These are phyloP conservation scores for Zygotorulaspora florentina DNA, from an alignment of 805 yeast genomes.

Conservation along the genomic window DNA sequence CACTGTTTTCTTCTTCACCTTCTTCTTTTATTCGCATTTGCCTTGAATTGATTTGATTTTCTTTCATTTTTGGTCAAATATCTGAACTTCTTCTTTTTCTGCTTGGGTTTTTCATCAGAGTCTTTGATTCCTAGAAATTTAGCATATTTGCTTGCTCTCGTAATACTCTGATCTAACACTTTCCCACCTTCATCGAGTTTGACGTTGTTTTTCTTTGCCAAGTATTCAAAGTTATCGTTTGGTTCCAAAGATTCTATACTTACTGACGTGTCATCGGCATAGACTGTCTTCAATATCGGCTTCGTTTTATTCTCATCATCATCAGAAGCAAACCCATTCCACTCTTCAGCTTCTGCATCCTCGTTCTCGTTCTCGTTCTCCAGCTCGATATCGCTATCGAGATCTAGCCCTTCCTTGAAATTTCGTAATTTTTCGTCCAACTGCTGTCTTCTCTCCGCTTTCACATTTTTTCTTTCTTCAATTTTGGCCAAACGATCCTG, in stretches of 20 bases:
- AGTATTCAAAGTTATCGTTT: slow-evolving; percentile 49
- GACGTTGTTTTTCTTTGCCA: slow-evolving; percentile 66
- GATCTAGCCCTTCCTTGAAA: slow-evolving; percentile 30
- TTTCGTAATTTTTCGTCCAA: slow-evolving; percentile 52
- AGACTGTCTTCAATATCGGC: slow-evolving; percentile 34
- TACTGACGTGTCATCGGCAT: slow-evolving; percentile 41
- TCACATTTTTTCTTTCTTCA: slow-evolving; percentile 63
- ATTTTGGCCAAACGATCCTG: slow-evolving; percentile 67
- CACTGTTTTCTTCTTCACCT: neutral
- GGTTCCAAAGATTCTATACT: slow-evolving; percentile 48
- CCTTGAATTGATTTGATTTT: slow-evolving; percentile 50
- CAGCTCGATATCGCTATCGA: slow-evolving; percentile 26
- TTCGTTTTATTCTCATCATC: slow-evolving; percentile 23
- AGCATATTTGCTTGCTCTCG: slow-evolving; percentile 81
- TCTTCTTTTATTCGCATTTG: slow-evolving; percentile 34
- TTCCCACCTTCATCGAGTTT: slow-evolving; percentile 63
- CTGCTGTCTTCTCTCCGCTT: slow-evolving; percentile 63
- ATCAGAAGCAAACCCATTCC: slow-evolving; percentile 38
- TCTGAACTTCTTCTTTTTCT: slow-evolving; percentile 77
- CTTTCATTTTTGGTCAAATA: slow-evolving; percentile 81
- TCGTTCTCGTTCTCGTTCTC: slow-evolving; percentile 22
- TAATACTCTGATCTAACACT: slow-evolving; percentile 67
- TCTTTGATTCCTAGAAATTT: slow-evolving; percentile 53
- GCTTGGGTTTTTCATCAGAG: slow-evolving; percentile 28
- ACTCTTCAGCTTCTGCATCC: slow-evolving; percentile 32